These are phyloP conservation scores for Craspedostauros australis DNA, from an alignment of 108 stramenopile species.

Conservation along the genomic window DNA sequence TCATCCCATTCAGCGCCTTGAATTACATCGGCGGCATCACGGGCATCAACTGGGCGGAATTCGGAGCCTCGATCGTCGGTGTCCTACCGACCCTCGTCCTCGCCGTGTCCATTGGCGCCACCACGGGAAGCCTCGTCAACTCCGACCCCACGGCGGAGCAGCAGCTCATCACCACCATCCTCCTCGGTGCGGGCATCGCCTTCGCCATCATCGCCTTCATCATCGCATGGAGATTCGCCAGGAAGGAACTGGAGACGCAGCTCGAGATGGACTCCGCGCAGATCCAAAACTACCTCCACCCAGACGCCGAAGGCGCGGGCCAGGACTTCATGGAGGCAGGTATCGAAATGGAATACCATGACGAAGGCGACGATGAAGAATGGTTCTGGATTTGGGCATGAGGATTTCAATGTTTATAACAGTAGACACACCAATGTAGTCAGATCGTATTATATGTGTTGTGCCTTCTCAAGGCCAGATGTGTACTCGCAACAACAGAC, in stretches of 20 bases:
- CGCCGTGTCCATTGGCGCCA: constrained; percentile 19
- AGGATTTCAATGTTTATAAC: background rate
- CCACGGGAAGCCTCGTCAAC: constrained; percentile 12
- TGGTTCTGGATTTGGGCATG: constrained; percentile 35
- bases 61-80: constrained; percentile 20
- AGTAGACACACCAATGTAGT: background rate
- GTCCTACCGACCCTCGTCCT: constrained; percentile 26
- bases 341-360: background rate
- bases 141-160: constrained; percentile 4
- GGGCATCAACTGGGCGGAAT: constrained; percentile 14
- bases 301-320: background rate
- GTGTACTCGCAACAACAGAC: too few relatives aligned
- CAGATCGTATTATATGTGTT: background rate
- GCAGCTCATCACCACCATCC: constrained; percentile 4
- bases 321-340: background rate
- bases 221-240: constrained; percentile 17
- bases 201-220: constrained; percentile 19
- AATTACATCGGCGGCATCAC: constrained; percentile 64
- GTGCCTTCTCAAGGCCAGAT: too few relatives aligned
- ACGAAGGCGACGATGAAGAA: constrained; percentile 28
- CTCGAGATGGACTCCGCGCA: constrained; percentile 15
- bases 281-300: constrained; percentile 13
- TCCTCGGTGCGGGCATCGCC: constrained; percentile 8
- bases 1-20: constrained; percentile 62
- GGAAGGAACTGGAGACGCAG: constrained; percentile 14